Evolutionary conservation across 2,329 filamentous ascomycete genomes (phyloP), one percentile per base, ranked within the genome.

Genomic region (Pseudovirgaria hyperparasitica): DNA sequence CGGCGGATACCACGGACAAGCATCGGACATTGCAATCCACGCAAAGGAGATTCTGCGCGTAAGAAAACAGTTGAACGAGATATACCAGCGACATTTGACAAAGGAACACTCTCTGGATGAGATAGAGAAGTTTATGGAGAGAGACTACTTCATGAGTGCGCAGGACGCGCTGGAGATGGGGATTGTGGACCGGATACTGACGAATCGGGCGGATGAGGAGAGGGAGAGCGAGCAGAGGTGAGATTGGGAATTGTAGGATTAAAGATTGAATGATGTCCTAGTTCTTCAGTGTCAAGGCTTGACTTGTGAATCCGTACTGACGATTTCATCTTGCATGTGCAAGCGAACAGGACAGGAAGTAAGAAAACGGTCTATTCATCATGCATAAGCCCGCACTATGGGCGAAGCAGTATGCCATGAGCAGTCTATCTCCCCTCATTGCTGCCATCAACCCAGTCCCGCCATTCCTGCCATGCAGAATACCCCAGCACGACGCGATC

Each of bases 41-140:
- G 90, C 90, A 5, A 94, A 86, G 48, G 87, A 98, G 64, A 98
- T 98, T 30, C 66, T 96, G 50, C 67, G 85, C 32, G 77, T 93
- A 29, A 69, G 90, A 32, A 70, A 76, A 37, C 80, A 87, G 57
- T 62, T 94, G 43, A 96, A 98, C 53, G 67, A 76, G 57, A 96
- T 98, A 32, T 94, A 94, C 52, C 72, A 76, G 51, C 61, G 67
- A 27, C 90, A 98, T 54, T 62, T 98, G 46, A 94, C 86, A 43
- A 77, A 72, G 52, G 65, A 74, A 26, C 76, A 84, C 51, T 75
- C 66, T 18, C 46, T 92, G 19, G 76, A 85, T 25, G 80, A 92
- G 46, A 80, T 98, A 46, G 87, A 90, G 55, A 82, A 77, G 50
- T 70, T 94, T 53, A 96, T 98, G 87, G 90, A 98, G 62, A 66